Evolutionary conservation across 257 asterid species (phyloP), one percentile per base, ranked within the genome.

Genomic region (Nyctanthes arbortristis): DNA sequence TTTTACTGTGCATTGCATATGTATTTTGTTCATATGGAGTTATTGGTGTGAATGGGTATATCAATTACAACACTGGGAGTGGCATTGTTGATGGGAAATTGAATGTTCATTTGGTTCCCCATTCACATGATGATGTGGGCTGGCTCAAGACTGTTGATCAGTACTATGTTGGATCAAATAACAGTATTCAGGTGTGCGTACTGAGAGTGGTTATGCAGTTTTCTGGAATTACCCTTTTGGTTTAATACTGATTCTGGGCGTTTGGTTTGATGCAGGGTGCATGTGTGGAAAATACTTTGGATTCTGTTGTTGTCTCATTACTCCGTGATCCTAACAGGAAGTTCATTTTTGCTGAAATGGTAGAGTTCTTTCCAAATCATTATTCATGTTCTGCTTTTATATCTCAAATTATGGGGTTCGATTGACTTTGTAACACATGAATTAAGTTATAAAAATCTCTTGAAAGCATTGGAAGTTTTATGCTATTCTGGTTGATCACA

Each of bases 121-220:
- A 92, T 72, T 73, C 96, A 10, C 98, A 92, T 52, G 96, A 92
- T 72, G 98, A 92, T 64, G 96, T 92, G 58, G 98, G 98, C 29
- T 92, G 98, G 98, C 87, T 92, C 61, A 92, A 92, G 79, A 92
- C 96, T 0, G 1, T 92, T 76, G 97, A 89, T 86, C 97, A 92
- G 84, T 92, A 92, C 86, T 92, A 87, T 65, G 88, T 86, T 81
- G 98, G 96, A 63, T 86, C 96, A 25, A 92, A 92, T 69, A 92
- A 84, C 80, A 62, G 74, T 40, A 89, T 92, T 73, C 98, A 88
- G 92, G 97, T 89, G 20, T 5, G 28, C 16, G 12, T 33, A 5
- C 4, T 62, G 18, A 34, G 32, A 39, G 22, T n/a, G 54, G n/a
- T 37, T 24, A n/a, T 61, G 39, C 28, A 11, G 10, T 24, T 47